Conservation (phyloP, 768 basidiomycete genomes). For the Chalciporus pseudorubinellus region DNA sequence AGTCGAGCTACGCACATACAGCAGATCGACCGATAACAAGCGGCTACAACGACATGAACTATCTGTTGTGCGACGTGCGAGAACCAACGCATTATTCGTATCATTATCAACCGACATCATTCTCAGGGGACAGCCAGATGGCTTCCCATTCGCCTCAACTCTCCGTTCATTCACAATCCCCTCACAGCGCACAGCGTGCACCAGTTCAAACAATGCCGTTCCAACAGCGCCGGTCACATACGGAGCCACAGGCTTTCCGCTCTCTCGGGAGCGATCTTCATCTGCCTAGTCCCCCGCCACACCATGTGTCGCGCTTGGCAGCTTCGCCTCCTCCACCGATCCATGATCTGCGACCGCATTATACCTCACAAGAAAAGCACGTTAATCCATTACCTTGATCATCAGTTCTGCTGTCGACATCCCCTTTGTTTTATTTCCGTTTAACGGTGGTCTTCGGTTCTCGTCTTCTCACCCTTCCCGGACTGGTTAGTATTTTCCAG, state of each 20-base stretch:
- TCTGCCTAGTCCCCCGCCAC: slow-evolving; percentile 45
- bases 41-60: slow-evolving; percentile 47
- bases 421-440: slow-evolving; percentile 15
- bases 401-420: slow-evolving; percentile 11
- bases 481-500: slow-evolving; percentile 31
- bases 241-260: slow-evolving; percentile 54
- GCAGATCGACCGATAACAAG: slow-evolving; percentile 49
- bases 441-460: slow-evolving; percentile 21
- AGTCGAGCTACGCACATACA: slow-evolving; percentile 45
- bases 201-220: slow-evolving; percentile 47
- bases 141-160: slow-evolving; percentile 44
- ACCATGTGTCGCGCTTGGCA: slow-evolving; percentile 39
- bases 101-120: slow-evolving; percentile 51
- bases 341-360: slow-evolving; percentile 36
- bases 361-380: slow-evolving; percentile 45
- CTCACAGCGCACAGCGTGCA: slow-evolving; percentile 35
- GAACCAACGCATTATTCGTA: slow-evolving; percentile 51
- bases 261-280: slow-evolving; percentile 49
- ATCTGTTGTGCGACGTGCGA: slow-evolving; percentile 45
- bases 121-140: slow-evolving; percentile 41
- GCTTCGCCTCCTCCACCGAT: slow-evolving; percentile 42
- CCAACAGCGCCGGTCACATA: slow-evolving; percentile 55
- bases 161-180: slow-evolving; percentile 34
- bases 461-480: slow-evolving; percentile 14
- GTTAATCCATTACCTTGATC: slow-evolving; percentile 47